These are phyloP conservation scores for Benincasa hispida DNA, from an alignment of 306 rosid genomes.

Conservation along the genomic window DNA sequence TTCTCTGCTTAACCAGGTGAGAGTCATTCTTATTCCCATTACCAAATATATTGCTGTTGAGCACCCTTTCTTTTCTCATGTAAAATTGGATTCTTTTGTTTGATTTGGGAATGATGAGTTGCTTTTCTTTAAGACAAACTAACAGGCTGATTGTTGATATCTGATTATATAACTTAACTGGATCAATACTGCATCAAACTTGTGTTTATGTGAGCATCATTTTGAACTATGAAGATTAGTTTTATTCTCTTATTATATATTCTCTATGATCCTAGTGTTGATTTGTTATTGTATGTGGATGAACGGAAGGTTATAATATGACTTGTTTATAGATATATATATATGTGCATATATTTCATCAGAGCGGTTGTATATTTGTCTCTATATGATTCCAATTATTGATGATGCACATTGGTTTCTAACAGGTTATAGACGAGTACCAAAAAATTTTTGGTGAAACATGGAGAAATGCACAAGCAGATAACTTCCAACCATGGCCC, in stretches of 20 bases:
- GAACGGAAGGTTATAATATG: not conserved
- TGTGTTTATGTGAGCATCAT: not conserved
- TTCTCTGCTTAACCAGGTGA: slow-evolving; percentile 83
- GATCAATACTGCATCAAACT: not conserved
- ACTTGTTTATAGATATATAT: too few species aligned
- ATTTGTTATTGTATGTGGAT: not conserved
- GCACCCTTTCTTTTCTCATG: not conserved
- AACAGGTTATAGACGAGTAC: slow-evolving; percentile 80
- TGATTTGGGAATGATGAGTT: not conserved
- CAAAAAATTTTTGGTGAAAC: slow-evolving; percentile 69
- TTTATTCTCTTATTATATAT: not conserved
- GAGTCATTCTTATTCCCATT: not conserved
- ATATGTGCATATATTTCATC: not conserved
- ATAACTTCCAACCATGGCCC: slow-evolving; percentile 65
- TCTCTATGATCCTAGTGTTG: not conserved
- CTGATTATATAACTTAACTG: not conserved
- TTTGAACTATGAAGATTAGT: not conserved
- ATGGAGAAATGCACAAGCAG: slow-evolving; percentile 58
- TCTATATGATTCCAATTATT: not conserved
- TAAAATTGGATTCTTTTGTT: not conserved
- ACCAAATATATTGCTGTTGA: not conserved
- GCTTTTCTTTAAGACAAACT: not conserved
- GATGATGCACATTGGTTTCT: not conserved
- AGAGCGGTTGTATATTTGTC: not conserved
- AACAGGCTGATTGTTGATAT: not conserved